These are phyloP conservation scores for Suillus placidus DNA, from an alignment of 768 basidiomycete species.

Conservation along the genomic window DNA sequence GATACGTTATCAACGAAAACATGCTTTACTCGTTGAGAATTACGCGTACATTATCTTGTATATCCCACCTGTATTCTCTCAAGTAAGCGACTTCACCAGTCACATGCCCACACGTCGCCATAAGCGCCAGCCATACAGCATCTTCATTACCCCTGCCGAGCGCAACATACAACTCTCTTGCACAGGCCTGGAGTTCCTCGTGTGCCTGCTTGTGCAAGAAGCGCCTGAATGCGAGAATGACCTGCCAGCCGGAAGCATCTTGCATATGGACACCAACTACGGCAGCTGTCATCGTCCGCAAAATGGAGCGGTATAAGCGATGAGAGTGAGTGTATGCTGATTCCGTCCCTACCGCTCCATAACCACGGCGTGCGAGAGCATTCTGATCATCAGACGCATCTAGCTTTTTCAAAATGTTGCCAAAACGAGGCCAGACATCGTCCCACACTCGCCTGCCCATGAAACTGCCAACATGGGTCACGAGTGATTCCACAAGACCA, in stretches of 20 bases:
- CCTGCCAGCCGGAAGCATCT: slow-evolving; percentile 79
- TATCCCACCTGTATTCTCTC: slow-evolving; percentile 63
- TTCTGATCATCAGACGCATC: slow-evolving; percentile 64
- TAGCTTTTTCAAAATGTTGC: slow-evolving; percentile 57
- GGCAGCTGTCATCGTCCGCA: slow-evolving; percentile 73
- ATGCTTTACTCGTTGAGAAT: slow-evolving; percentile 33
- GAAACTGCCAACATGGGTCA: slow-evolving; percentile 74
- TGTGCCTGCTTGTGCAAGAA: slow-evolving; percentile 72
- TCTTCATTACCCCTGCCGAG: slow-evolving; percentile 70
- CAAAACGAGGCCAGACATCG: slow-evolving; percentile 90
- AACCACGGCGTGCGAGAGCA: slow-evolving; percentile 63
- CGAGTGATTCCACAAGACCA: slow-evolving; percentile 70
- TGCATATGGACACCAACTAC: slow-evolving; percentile 67
- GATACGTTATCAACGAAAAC: slow-evolving; percentile 9
- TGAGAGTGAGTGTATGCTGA: slow-evolving; percentile 83
- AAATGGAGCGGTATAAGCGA: slow-evolving; percentile 73
- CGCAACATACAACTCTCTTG: slow-evolving; percentile 63
- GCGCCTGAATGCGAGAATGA: slow-evolving; percentile 71
- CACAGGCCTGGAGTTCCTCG: slow-evolving; percentile 71
- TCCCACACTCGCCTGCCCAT: slow-evolving; percentile 88
- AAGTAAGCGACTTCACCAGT: slow-evolving; percentile 52
- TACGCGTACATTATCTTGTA: slow-evolving; percentile 42
- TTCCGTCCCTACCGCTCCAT: slow-evolving; percentile 57
- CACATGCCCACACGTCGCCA: slow-evolving; percentile 50
- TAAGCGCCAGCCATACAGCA: slow-evolving; percentile 81